phyloP scores from a whole-genome alignment of 176 grass and related monocot species.

The Ensete glaucum region DNA sequence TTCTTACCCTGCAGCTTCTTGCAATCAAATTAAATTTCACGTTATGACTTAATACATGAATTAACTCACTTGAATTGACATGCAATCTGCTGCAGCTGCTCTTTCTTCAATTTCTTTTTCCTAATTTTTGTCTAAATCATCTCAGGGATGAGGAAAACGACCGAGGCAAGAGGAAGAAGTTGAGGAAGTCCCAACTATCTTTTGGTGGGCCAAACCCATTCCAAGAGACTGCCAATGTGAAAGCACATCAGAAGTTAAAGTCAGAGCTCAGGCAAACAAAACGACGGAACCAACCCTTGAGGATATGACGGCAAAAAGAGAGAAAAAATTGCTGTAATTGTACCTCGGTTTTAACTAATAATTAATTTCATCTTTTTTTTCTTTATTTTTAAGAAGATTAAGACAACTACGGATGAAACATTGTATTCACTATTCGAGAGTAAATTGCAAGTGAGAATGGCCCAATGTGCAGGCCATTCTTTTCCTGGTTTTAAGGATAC shows the following conservation, averaged over 20 bases:
- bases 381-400: no score
- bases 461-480: no score
- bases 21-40: no score
- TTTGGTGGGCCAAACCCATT: conserved; percentile 54
- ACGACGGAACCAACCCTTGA: conserved; percentile 36
- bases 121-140: conserved; percentile 14
- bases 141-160: conserved; percentile 65
- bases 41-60: no score
- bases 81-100: no score
- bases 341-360: conserved; percentile 7
- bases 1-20: no score
- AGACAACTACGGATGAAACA: no score
- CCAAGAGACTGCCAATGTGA: conserved; percentile 40
- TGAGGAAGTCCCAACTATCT: conserved; percentile 26
- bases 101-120: not conserved
- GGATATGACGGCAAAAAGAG: conserved; percentile 19
- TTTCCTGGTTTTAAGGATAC: no score
- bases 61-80: no score
- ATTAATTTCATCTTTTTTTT: no score
- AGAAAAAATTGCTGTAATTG: conserved; percentile 7
- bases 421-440: no score
- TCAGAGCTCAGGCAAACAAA: conserved; percentile 23
- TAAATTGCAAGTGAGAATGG: no score
- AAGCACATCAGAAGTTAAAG: conserved; percentile 34
- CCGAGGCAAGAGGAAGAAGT: conserved; percentile 50